Base-by-base conservation (phyloP, 1,284 basidiomycete species). In the Apiotrichum gracile region DNA sequence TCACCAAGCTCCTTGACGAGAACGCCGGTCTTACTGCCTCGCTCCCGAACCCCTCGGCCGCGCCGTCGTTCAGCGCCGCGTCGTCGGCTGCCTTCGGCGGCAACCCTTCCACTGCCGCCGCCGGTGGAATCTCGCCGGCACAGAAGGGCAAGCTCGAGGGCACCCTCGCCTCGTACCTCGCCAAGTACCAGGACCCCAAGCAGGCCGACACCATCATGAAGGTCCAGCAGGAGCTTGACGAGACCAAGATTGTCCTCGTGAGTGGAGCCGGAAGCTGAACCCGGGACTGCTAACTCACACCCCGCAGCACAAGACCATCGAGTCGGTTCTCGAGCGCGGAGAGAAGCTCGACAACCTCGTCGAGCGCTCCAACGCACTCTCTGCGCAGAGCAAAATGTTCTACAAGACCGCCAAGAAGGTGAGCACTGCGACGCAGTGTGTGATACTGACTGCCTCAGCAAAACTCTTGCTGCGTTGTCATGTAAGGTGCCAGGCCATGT, bases 121-220 rank as follows among this genome's bases (percentile, higher is more conserved):
- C 68, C 1, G 74, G 74, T 21, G 74, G 74, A 27, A 63, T 76
- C 14, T 61, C 70, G 4, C 74, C 74, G 1, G 74, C 73, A 4
- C 71, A 75, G 60, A 76, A 76, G 62, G 74, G 74, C n/a, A 74
- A 74, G 58, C 63, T 76, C 63, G 76, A 77, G 56, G 72, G 78
- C 0, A 77, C 88, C 52, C 80, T 91, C 61, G 81, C 84, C 48
- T 82, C 81, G 17, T 97, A 93, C 74, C 76, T 98, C 46, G 79
- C 83, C 71, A 92, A 94, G 76, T 98, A 97, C 76, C 96, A 99
- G 78, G 96, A 99, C 75, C 96, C 96, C 9, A 83, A 86, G 60
- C 93, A 98, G 78, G 96, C 96, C 5, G 96, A 99, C 78, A 87
- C 90, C 19, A 97, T 99, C 69, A 94, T 98, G 93, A 85, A 87